Evolutionary conservation across 2,329 filamentous ascomycete species (phyloP), one percentile per base, ranked within the genome.

Genomic region (Fusarium brachygibbosum): DNA sequence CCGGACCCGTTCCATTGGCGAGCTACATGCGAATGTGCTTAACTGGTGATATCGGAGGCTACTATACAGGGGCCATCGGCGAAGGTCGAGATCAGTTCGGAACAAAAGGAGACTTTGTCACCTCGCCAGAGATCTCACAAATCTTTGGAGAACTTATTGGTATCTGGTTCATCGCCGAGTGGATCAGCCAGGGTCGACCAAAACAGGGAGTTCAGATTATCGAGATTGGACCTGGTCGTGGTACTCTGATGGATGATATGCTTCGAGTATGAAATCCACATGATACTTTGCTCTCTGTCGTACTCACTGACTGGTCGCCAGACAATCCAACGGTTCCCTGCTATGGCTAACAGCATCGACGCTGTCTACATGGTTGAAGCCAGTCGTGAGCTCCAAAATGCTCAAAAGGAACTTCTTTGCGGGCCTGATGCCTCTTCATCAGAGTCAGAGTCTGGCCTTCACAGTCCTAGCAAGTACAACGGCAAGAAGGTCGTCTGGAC

Each of bases 11-110:
- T 29, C 93, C 96, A 1, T 87, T 99, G 64, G 94, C 96, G 7
- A 91, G 93, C 53, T 99, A 94, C 79, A 99, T 99, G 96, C 94
- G 96, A 77, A 97, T 98, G 90, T 98, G 95, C 79, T 88, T 99
- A 68, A 99, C 96, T 1, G 92, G 93, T 13, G 93, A 96, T 65
- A 82, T 93, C 38, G 94, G 93, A 61, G 96, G 96, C 55, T 99
- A 99, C 82, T 99, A 99, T 81, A 98, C 94, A 1, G 88, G 91
- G 7, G 88, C 89, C 25, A 86, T 90, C 42, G 85, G 86, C 11
- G 81, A 88, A 63, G 90, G 87, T 21, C 87, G 90, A 46, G 94
- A 98, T 76, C 94, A 95, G 68, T 99, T 99, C 74, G 96, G 96
- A n/a, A 84, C 88, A 57, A 92, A 93, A 76, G 96, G 96, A 28